Conservation (phyloP, 202 grass and related monocot species). For the Panicum hallii region DNA sequence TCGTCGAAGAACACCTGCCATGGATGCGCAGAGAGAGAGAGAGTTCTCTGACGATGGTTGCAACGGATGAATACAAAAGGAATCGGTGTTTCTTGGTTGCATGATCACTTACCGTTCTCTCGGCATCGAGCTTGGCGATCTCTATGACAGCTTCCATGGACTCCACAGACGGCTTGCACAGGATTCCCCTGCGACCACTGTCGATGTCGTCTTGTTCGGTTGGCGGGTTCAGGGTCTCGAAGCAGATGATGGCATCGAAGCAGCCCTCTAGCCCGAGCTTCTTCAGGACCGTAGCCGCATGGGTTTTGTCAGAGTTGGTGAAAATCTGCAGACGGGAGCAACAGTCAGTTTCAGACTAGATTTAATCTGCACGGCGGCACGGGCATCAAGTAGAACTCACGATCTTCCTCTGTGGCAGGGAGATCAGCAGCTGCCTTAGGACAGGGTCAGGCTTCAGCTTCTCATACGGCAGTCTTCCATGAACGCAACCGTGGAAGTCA, state of each 20-base stretch:
- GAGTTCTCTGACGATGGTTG: neutral
- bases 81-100: constrained; percentile 2
- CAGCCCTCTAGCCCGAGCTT: constrained; percentile 87
- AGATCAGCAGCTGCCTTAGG: constrained; percentile 74
- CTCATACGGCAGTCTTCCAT: constrained; percentile 75
- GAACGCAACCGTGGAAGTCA: constrained; percentile 79
- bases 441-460: constrained; percentile 77
- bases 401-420: constrained; percentile 84
- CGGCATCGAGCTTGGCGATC: constrained; percentile 76
- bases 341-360: neutral
- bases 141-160: constrained; percentile 83
- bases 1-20: constrained; percentile 93
- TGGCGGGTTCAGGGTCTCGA: constrained; percentile 81
- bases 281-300: constrained; percentile 62
- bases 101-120: constrained; percentile 61
- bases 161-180: constrained; percentile 88
- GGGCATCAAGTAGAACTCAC: constrained; percentile 39
- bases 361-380: neutral
- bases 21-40: neutral
- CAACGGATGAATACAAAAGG: neutral
- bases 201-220: neutral
- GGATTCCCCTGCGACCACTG: constrained; percentile 39
- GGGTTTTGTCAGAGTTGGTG: constrained; percentile 83
- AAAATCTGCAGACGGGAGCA: constrained; percentile 64
- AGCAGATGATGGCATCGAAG: constrained; percentile 87